Conservation (phyloP, 1,284 basidiomycete species). For the Rhodotorula sp. region DNA sequence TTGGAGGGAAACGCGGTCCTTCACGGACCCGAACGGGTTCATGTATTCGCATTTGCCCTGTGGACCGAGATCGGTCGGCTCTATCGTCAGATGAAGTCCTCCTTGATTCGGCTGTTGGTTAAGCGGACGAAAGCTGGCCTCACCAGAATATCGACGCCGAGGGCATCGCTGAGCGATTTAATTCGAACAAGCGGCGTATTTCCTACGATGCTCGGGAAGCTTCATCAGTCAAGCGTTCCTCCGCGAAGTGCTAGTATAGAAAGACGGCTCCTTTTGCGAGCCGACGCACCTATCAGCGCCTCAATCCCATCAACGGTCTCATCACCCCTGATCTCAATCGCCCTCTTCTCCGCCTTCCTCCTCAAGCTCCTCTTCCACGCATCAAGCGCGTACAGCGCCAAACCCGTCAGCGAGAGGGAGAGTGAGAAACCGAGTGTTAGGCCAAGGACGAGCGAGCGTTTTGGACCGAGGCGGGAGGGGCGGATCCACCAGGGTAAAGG, state of each 20-base stretch:
- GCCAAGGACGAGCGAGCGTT: constrained; percentile 29
- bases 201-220: constrained; percentile 55
- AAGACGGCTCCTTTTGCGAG: no score
- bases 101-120: no score
- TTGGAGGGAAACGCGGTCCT: constrained; percentile 89
- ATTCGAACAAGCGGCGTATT: constrained; percentile 93
- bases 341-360: constrained; percentile 7
- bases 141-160: constrained; percentile 85
- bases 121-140: constrained; percentile 21
- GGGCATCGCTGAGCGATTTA: constrained; percentile 79
- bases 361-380: constrained; percentile 21
- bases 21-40: constrained; percentile 96
- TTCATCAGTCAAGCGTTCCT: neutral
- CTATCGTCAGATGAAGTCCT: neutral
- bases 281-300: constrained; percentile 65
- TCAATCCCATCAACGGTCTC: constrained; percentile 45
- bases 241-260: neutral
- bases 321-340: constrained; percentile 69
- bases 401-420: constrained; percentile 30
- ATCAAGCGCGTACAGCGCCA: constrained; percentile 31
- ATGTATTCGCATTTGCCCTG: constrained; percentile 89
- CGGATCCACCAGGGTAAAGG: constrained; percentile 26
- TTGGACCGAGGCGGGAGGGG: constrained; percentile 22
- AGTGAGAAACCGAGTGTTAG: constrained; percentile 32
- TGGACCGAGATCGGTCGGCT: no score